Evolutionary conservation across 2,329 filamentous ascomycete genomes (phyloP), one percentile per base, ranked within the genome.

Genomic region (Pseudomassariella vexata): DNA sequence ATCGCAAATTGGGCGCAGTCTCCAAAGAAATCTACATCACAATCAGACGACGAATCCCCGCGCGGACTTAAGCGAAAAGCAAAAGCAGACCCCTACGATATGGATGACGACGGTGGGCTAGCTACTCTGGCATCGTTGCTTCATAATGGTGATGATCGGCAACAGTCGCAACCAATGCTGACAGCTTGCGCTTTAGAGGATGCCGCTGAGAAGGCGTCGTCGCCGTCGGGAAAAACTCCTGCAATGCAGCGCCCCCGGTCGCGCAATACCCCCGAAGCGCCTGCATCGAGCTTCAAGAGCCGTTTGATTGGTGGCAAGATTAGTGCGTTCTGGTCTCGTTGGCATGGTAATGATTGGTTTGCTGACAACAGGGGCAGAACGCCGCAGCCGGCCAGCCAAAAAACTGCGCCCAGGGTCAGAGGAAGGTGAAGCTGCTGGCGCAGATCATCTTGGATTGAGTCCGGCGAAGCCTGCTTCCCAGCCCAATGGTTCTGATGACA

Each of bases 21-120:
- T n/a, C n/a, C n/a, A n/a, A n/a, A n/a, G n/a, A n/a, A n/a, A n/a
- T n/a, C n/a, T n/a, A n/a, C n/a, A n/a, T n/a, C n/a, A n/a, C n/a
- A n/a, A n/a, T n/a, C n/a, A n/a, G n/a, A n/a, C n/a, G n/a, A n/a
- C n/a, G n/a, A n/a, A n/a, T n/a, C n/a, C n/a, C 19, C 12, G 32
- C 33, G 28, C 20, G 45, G 47, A 17, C 39, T 32, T 5, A 54
- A 54, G 44, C 42, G 50, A 40, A 53, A 53, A 30, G 23, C 29
- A 5, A 48, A 52, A 30, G 23, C 29, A 5, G 49, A 52, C n/a
- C 46, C 44, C 8, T 51, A 53, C 27, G 48, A 44, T 3, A 37
- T 50, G 26, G 46, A 44, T 7, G 44, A 28, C 12, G 27, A 47
- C 11, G 24, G n/a, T 7, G 24, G 12, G n/a, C n/a, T n/a, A n/a